Base-by-base conservation (phyloP, 805 yeast species). In the Candida sakaeoensis region DNA sequence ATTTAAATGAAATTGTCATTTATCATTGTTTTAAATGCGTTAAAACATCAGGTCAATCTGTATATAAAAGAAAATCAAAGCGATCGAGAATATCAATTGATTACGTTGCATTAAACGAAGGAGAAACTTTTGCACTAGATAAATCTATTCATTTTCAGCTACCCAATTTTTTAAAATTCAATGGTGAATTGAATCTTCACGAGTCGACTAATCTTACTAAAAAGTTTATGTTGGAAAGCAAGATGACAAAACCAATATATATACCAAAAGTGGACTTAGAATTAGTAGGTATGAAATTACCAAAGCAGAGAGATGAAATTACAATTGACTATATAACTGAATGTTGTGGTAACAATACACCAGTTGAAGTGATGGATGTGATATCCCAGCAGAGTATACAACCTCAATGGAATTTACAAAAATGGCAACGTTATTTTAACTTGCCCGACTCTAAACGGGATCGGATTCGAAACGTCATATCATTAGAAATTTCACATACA, bases 341-440 rank as follows among this genome's bases (percentile, higher is more conserved):
- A 4, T 53, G 68, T 9, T 72, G 87, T 19, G 96, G 95, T 0
- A 74, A 61, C 4, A 83, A 80, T 27, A 61, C 63, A 3, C 73
- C 72, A 1, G 74, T 89, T 1, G 95, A 86, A 40, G 95, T 89
- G 1, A 86, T 89, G 91, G 96, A 89, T 56, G 95, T 87, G 3
- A 68, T 84, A 16, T 81, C 95, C 0, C 96, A 89, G 52, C 82
- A 82, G 40, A 74, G 78, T 27, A 69, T 67, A 19, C 53, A 68
- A 9, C 78, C 81, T 0, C 72, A 74, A 9, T 88, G 95, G 96
- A 70, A 74, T 14, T 58, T 88, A 65, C 72, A 72, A 1, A 70
- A 67, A 44, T 89, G 96, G 96, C 63, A 79, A 40, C 81, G 83
- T 26, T 89, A 88, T 57, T 86, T 79, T 58, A 58, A 68, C 18